These are phyloP conservation scores for Akanthomyces dipterigenus DNA, from an alignment of 2,329 filamentous ascomycete species.

Conservation along the genomic window DNA sequence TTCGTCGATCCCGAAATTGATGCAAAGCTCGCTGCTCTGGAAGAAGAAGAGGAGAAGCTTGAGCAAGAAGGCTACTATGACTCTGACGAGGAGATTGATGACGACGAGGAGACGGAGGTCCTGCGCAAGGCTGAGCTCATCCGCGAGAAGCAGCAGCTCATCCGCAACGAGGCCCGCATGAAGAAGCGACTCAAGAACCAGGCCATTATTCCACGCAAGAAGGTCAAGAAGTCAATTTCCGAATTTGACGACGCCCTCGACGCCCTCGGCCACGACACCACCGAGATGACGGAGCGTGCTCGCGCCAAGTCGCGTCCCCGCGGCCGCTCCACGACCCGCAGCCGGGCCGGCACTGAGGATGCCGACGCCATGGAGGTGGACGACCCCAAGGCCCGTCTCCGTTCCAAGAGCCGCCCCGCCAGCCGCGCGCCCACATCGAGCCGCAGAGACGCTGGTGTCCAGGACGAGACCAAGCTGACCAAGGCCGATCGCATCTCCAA, in stretches of 20 bases:
- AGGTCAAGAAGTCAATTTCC: conserved; percentile 72
- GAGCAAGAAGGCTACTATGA: conserved; percentile 93
- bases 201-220: conserved; percentile 80
- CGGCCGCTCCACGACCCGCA: conserved; percentile 62
- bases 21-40: conserved; percentile 79
- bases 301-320: conserved; percentile 58
- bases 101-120: conserved; percentile 81
- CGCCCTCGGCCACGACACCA: conserved; percentile 77
- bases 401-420: conserved; percentile 60
- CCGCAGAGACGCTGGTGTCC: conserved; percentile 71
- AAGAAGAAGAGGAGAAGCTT: conserved; percentile 91
- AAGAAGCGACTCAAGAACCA: conserved; percentile 97
- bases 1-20: conserved; percentile 97
- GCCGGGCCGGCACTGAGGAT: conserved; percentile 56
- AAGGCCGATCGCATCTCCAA: conserved; percentile 86
- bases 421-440: conserved; percentile 51
- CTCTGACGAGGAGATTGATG: conserved; percentile 72
- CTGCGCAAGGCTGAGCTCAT: conserved; percentile 91
- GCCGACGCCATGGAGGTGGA: conserved; percentile 70
- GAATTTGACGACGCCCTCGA: conserved; percentile 84
- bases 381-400: conserved; percentile 47
- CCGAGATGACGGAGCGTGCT: conserved; percentile 65
- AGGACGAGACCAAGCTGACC: conserved; percentile 55
- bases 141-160: conserved; percentile 85
- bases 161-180: conserved; percentile 91